A percentile compares a stretch with the other conserved stretches of the same genome.
phyloP scores from a whole-genome alignment of 768 basidiomycete genomes.

The Hydnomerulius pinastri region DNA sequence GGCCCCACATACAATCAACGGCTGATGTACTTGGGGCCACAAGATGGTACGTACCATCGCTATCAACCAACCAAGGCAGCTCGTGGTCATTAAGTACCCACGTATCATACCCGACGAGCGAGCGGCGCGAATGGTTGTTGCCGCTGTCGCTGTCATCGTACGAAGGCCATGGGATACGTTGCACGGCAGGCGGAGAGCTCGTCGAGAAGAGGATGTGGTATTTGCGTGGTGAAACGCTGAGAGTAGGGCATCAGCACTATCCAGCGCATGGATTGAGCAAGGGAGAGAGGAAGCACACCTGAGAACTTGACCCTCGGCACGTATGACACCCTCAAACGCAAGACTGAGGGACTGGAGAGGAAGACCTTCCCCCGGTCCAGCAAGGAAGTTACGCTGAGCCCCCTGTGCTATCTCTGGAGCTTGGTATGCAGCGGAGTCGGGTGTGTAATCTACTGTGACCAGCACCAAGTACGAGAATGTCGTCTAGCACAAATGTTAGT shows the following conservation, averaged over 20 bases:
- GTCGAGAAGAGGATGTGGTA: constrained; percentile 75
- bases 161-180: constrained; percentile 83
- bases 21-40: neutral
- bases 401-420: constrained; percentile 46
- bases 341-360: constrained; percentile 68
- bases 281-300: constrained; percentile 46
- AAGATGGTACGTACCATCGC: constrained; percentile 54
- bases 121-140: constrained; percentile 32
- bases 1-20: neutral
- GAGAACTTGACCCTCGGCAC: constrained; percentile 71
- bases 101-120: constrained; percentile 57
- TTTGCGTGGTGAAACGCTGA: constrained; percentile 74
- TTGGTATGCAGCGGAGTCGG: constrained; percentile 57
- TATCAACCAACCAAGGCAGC: constrained; percentile 73
- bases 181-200: constrained; percentile 69
- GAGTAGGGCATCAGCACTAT: neutral
- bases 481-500: constrained; percentile 54
- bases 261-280: constrained; percentile 1
- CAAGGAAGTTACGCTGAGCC: constrained; percentile 67
- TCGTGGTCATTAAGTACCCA: constrained; percentile 70
- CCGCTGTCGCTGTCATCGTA: constrained; percentile 44
- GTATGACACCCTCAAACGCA: constrained; percentile 80
- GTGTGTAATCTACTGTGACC: constrained; percentile 60
- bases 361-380: constrained; percentile 80
- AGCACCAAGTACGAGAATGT: constrained; percentile 78